Conservation (phyloP, 768 basidiomycete species). For the Suillus placidus region DNA sequence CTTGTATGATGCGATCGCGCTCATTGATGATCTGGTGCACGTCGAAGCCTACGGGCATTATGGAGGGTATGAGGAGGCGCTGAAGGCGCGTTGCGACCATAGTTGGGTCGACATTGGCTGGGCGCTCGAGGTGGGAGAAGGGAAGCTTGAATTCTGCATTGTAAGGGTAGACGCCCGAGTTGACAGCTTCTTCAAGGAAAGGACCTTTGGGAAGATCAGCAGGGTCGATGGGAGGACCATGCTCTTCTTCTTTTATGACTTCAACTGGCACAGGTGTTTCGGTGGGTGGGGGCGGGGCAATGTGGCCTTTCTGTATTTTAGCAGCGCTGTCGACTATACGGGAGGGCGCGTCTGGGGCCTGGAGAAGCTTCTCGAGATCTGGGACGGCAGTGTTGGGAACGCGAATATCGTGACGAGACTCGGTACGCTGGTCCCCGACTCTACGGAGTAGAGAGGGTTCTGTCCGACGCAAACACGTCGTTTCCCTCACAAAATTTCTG, state of each 20-base stretch:
- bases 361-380: constrained; percentile 67
- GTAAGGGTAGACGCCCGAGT: constrained; percentile 88
- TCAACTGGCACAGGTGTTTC: constrained; percentile 23
- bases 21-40: constrained; percentile 90
- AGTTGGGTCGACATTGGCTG: constrained; percentile 58
- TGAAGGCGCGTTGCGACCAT: constrained; percentile 75
- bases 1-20: constrained; percentile 88
- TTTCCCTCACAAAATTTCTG: no score
- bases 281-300: constrained; percentile 25
- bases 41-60: constrained; percentile 92
- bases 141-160: constrained; percentile 89
- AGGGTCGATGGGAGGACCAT: constrained; percentile 48
- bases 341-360: constrained; percentile 59
- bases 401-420: no score
- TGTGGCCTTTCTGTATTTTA: constrained; percentile 64
- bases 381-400: constrained; percentile 61
- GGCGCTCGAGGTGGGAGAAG: constrained; percentile 75
- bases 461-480: no score
- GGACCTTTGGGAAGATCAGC: constrained; percentile 71
- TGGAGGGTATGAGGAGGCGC: constrained; percentile 80
- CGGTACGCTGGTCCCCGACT: no score
- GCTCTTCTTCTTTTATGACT: constrained; percentile 59
- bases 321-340: constrained; percentile 76
- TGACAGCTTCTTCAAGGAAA: constrained; percentile 76
- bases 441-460: no score